Base-by-base conservation (phyloP, 1,284 basidiomycete species). In the Moesziomyces sp. region DNA sequence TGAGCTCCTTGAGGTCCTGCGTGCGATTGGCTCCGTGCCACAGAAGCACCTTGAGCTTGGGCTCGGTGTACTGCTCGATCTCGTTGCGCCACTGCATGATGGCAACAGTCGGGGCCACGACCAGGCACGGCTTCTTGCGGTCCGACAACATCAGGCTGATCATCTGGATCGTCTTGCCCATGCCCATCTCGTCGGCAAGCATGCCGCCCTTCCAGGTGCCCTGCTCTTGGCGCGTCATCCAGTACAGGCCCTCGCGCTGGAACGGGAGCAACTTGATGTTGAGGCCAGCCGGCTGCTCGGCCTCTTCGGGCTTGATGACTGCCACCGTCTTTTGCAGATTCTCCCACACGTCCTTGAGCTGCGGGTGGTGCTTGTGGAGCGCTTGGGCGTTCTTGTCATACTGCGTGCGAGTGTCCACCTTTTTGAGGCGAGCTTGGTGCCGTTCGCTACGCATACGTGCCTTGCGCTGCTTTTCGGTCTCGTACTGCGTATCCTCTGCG, bases 81-180 rank as follows among this genome's bases (percentile, higher is more conserved):
- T 99, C 97, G 84, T 96, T 94, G 76, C 90, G 90, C 97, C 97
- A 99, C 86, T 99, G 96, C 91, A 99, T 95, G 73, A 99, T 90
- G 24, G 97, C 97, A 50, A 98, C 96, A 3, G 94, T 97, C 13
- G 85, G 85, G 3, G 96, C 96, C 35, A 99, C 88, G 21, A 99
- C 93, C 10, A 99, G 88, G 61, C 93, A 95, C 0, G 94, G 94
- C 83, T 89, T 91, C 70, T 88, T 86, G 49, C 88, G 85, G 82
- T 93, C 91, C 0, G 91, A 91, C 3, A 96, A 89, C 40, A 99
- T 88, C 35, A 99, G 87, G 3, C 94, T 89, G 52, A 99, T 95
- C 77, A 96, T 95, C 83, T 99, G 97, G 67, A 99, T 97, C 0
- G 96, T 99, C 86, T 98, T 98, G 33, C 96, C 96, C 96, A 98